A percentile compares a stretch with the other conserved stretches of the same genome.
phyloP scores from a whole-genome alignment of 306 rosid genomes.

The Lagenaria siceraria region DNA sequence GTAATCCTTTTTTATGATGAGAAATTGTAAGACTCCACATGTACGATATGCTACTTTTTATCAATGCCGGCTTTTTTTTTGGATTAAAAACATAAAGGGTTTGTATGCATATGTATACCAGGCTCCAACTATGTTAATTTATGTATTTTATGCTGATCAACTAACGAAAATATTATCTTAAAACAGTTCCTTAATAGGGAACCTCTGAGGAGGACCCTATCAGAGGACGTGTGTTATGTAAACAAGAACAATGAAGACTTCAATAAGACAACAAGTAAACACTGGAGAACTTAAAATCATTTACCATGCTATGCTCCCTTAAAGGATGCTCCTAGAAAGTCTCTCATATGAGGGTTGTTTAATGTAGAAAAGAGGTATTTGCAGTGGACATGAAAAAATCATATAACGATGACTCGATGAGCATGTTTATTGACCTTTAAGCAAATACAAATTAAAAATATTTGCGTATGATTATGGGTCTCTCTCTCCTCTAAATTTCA shows the following conservation, averaged over 20 bases:
- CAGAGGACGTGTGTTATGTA: background rate
- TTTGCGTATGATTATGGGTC: background rate
- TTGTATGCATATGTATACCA: background rate
- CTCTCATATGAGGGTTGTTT: background rate
- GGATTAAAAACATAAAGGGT: background rate
- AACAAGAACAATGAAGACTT: background rate
- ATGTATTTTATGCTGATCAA: background rate
- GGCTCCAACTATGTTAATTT: background rate
- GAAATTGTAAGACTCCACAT: background rate
- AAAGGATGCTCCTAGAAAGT: background rate
- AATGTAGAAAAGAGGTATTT: background rate
- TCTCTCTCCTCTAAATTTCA: background rate
- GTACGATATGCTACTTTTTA: background rate
- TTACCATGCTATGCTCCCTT: background rate
- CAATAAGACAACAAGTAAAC: background rate
- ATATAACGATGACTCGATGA: background rate
- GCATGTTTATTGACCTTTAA: background rate
- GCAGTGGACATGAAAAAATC: background rate
- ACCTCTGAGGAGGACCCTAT: background rate
- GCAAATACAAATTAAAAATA: background rate
- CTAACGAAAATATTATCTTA: background rate
- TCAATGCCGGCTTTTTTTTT: background rate
- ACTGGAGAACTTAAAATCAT: background rate
- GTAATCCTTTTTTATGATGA: background rate
- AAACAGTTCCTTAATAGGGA: background rate